Evolutionary conservation across 345 rosid species (phyloP), one percentile per base, ranked within the genome.

Genomic region (Syzygium aromaticum): DNA sequence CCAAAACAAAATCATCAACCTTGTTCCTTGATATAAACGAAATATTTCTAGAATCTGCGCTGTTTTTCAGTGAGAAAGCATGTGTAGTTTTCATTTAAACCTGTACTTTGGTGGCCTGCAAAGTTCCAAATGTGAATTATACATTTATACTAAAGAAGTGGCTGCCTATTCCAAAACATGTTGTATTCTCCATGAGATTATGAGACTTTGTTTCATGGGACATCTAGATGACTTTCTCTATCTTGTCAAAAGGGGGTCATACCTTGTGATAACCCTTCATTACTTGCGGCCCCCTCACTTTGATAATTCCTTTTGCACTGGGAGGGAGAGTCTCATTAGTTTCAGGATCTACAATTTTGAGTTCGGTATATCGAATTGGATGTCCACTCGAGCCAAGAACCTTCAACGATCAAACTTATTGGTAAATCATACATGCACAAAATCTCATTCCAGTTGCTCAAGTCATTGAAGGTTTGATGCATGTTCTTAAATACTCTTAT

Each of bases 211-310:
- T 82, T 49, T 82, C 67, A 59, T 3, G 13, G 30, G 30, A 59
- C 67, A 59, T 59, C 67, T 52, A 52, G 17, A 12, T 59, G 30
- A 59, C 67, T 59, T 59, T 59, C 67, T 59, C 17, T 5, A 28
- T 59, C 67, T 59, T 59, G 8, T 59, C 67, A 25, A 59, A 59
- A 59, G 67, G 28, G 15, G 2, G 13, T 59, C 33, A 86, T 94
- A 96, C 99, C 98, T 95, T 94, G 90, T 92, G 94, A 91, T 97
- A 97, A 87, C 97, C 97, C 91, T 92, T 94, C 98, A 97, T 97
- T 89, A 97, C 94, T 84, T 91, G 98, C 8, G 95, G 95, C 9
- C 99, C 98, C 91, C 96, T 95, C 86, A 93, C 97, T 92, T 94
- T 95, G 64, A 96, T 93, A 85, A 95, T 90, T 87, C 99, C 99